phyloP scores from a whole-genome alignment of 768 basidiomycete species.

The Mrakia gelida region DNA sequence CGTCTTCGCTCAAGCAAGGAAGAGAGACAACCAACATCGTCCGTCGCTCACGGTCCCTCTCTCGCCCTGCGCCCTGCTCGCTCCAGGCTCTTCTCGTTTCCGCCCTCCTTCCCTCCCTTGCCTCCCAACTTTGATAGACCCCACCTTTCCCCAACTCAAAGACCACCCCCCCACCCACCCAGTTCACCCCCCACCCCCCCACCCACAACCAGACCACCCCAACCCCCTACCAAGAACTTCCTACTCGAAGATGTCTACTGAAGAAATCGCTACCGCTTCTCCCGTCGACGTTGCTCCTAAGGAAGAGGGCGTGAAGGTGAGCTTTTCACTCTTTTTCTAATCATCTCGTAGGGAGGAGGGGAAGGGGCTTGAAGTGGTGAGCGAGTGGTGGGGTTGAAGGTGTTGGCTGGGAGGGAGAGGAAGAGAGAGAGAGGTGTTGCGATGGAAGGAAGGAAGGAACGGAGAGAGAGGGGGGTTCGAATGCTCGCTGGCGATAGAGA shows the following conservation, averaged over 20 bases:
- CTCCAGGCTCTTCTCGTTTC: not conserved
- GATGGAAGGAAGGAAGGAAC: slow-evolving; percentile 2
- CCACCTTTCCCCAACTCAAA: not conserved
- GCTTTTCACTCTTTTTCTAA: not conserved
- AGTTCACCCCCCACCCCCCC: not conserved
- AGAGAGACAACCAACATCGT: no score
- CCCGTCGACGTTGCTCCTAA: slow-evolving; percentile 9
- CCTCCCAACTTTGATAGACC: not conserved
- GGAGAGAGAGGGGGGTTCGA: not conserved
- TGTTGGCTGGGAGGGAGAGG: not conserved
- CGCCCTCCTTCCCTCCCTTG: not conserved
- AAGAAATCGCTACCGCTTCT: not conserved
- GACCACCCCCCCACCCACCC: not conserved
- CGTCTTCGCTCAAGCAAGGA: no score
- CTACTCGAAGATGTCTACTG: not conserved
- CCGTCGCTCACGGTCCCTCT: no score
- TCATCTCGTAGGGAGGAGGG: not conserved
- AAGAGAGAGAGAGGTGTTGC: not conserved
- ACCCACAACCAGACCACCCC: slow-evolving; percentile 5
- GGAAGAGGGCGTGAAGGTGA: slow-evolving; percentile 27
- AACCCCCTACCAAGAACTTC: slow-evolving; percentile 1
- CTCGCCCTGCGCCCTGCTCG: not conserved
- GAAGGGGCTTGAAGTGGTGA: not conserved
- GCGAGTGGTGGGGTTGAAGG: not conserved
- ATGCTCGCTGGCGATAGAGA: not conserved